Conservation (phyloP, 768 basidiomycete species). For the Filobasidium wieringae region DNA sequence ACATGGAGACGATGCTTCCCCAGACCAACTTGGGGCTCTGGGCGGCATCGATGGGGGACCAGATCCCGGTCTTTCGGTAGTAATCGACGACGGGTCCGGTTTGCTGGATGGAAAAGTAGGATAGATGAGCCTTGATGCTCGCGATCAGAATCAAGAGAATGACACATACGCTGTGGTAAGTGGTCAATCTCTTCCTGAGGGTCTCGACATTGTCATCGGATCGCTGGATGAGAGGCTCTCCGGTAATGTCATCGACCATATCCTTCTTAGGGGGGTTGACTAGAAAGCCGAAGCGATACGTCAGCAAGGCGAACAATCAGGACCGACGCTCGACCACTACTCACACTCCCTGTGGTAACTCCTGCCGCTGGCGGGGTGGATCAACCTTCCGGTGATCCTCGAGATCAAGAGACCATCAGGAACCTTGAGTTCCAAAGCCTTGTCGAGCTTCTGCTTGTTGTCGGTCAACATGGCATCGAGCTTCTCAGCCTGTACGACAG, state of each 20-base stretch:
- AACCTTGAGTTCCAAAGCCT: constrained; percentile 77
- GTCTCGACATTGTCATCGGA: constrained; percentile 97
- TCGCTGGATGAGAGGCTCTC: constrained; percentile 90
- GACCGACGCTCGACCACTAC: constrained; percentile 25
- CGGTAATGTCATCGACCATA: constrained; percentile 85
- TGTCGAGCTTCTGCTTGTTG: constrained; percentile 75
- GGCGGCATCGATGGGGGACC: constrained; percentile 83
- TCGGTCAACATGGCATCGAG: constrained; percentile 76
- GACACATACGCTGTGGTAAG: constrained; percentile 55
- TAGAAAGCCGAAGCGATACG: not conserved
- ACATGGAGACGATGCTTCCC: constrained; percentile 38
- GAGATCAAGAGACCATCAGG: constrained; percentile 92
- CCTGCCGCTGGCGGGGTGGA: constrained; percentile 78
- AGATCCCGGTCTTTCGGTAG: constrained; percentile 82
- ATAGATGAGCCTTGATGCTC: not conserved
- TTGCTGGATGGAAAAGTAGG: constrained; percentile 42
- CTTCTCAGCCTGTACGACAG: constrained; percentile 90
- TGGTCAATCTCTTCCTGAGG: constrained; percentile 68
- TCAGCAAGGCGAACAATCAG: not conserved
- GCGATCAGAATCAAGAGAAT: not conserved
- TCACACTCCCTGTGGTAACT: constrained; percentile 91
- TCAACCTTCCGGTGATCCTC: constrained; percentile 88
- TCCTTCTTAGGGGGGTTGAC: constrained; percentile 89
- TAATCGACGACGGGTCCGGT: constrained; percentile 93
- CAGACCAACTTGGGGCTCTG: constrained; percentile 87